These are phyloP conservation scores for Clarireedia monteithiana DNA, from an alignment of 2,329 filamentous ascomycete genomes.

Conservation along the genomic window DNA sequence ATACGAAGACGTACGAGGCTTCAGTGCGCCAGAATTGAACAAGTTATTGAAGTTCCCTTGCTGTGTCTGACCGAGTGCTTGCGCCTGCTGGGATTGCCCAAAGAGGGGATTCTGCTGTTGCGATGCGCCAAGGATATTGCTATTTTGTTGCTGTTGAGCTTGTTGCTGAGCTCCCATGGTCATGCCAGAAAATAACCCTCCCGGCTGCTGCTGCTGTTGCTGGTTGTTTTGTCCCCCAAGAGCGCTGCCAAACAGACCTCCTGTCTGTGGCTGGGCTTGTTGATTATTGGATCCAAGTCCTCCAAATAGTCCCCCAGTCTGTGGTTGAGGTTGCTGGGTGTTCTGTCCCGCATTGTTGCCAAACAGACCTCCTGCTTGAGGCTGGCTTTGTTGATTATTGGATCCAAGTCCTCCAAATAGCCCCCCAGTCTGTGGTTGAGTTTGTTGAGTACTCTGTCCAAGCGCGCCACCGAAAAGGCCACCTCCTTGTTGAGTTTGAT, in stretches of 20 bases:
- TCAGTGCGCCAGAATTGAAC: constrained; percentile 25
- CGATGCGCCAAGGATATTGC: constrained; percentile 10
- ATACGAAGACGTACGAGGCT: constrained; percentile 21
- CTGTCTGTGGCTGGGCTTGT: constrained; percentile 6
- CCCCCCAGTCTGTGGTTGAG: constrained; percentile 27
- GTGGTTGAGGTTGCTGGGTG: constrained; percentile 11
- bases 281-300: constrained; percentile 8
- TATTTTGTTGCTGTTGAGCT: constrained; percentile 9
- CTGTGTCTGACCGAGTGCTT: constrained; percentile 9
- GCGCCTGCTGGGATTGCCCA: constrained; percentile 11
- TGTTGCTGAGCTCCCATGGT: constrained; percentile 13
- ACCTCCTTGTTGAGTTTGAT: constrained; percentile 12
- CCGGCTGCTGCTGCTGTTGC: constrained; percentile 8
- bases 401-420: constrained; percentile 20
- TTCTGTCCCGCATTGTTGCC: constrained; percentile 2
- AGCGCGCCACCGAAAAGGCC: constrained; percentile 14
- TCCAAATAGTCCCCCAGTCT: constrained; percentile 7
- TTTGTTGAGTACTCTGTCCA: constrained; percentile 19
- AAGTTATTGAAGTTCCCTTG: constrained; percentile 22
- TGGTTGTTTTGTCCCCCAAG: constrained; percentile 3
- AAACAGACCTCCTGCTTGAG: constrained; percentile 12
- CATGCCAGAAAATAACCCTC: constrained; percentile 9
- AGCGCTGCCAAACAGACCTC: too few relatives aligned
- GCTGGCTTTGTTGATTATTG: constrained; percentile 22
- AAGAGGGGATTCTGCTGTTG: constrained; percentile 11